Percentiles rank a stretch among this genome's conserved stretches.
phyloP scores from a whole-genome alignment of 116 monocot genomes.

The Iris pallida region DNA sequence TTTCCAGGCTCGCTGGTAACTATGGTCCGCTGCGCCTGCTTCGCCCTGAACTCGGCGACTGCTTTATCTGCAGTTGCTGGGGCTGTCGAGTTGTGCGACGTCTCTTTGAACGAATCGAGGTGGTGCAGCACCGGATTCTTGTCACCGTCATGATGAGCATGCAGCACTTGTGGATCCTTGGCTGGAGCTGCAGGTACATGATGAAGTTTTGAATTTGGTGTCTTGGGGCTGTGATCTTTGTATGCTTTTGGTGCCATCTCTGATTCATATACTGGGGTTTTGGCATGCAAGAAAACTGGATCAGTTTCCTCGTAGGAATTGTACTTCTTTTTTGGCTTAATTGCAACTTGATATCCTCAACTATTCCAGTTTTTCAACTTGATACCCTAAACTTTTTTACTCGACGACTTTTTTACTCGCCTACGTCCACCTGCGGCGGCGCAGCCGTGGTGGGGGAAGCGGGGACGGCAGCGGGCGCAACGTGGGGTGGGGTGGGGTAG shows the following conservation, averaged over 20 bases:
- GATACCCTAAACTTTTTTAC: too few species aligned
- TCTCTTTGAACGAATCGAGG: constrained; percentile 23
- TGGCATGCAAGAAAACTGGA: neutral
- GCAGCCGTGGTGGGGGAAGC: too few species aligned
- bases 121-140: constrained; percentile 11
- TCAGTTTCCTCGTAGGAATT: too few species aligned
- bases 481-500: too few species aligned
- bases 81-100: neutral
- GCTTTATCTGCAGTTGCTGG: neutral
- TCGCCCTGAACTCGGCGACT: neutral
- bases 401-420: too few species aligned
- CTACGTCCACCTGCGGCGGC: too few species aligned
- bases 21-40: neutral
- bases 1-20: neutral
- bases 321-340: too few species aligned
- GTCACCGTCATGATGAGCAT: neutral
- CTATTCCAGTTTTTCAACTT: too few species aligned
- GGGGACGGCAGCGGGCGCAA: too few species aligned
- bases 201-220: neutral
- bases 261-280: constrained; percentile 40
- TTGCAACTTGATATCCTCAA: too few species aligned
- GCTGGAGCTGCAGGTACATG: neutral
- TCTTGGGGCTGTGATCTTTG: constrained; percentile 3
- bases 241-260: constrained; percentile 28
- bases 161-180: neutral